A percentile compares a stretch with the other conserved stretches of the same genome.
Conservation (phyloP, 2,329 filamentous ascomycete genomes). For the Neopestalotiopsis sp. region DNA sequence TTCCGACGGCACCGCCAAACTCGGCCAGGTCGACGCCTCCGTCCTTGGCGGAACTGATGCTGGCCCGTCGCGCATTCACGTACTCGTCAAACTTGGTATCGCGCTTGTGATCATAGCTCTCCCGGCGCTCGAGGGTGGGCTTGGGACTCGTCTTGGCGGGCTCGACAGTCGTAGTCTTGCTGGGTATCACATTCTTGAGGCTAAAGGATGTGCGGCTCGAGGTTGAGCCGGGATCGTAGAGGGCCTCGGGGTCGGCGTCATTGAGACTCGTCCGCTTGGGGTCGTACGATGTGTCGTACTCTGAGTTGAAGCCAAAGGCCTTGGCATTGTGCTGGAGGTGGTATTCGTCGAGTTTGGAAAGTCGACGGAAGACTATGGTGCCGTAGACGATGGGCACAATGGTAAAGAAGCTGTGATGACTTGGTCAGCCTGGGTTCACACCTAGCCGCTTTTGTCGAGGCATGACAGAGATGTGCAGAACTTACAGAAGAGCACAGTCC, state of each 20-base stretch:
- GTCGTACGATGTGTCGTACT: conserved; percentile 32
- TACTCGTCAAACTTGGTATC: conserved; percentile 56
- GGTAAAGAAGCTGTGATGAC: conserved; percentile 44
- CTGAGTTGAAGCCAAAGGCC: conserved; percentile 48
- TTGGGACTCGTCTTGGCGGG: conserved; percentile 23
- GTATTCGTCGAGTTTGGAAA: conserved; percentile 56
- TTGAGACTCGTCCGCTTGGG: conserved; percentile 21
- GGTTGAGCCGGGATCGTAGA: conserved; percentile 32
- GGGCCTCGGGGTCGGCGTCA: conserved; percentile 23
- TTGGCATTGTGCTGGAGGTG: conserved; percentile 55
- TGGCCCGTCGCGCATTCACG: conserved; percentile 38
- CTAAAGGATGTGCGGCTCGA: conserved; percentile 26
- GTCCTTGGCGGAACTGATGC: conserved; percentile 28
- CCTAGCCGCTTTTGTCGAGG: neutral
- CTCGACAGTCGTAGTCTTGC: conserved; percentile 29
- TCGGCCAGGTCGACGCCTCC: conserved; percentile 37
- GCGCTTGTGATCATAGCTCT: conserved; percentile 49
- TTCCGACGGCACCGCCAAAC: conserved; percentile 32
- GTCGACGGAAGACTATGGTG: conserved; percentile 51
- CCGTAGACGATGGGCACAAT: conserved; percentile 53
- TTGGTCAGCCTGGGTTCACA: neutral
- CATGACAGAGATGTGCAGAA: neutral
- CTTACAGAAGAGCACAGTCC: conserved; percentile 56
- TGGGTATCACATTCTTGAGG: conserved; percentile 29
- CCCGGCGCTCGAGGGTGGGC: conserved; percentile 27